Evolutionary conservation across 2,329 filamentous ascomycete genomes (phyloP), one percentile per base, ranked within the genome.

Genomic region (Calonectria henricotiae): DNA sequence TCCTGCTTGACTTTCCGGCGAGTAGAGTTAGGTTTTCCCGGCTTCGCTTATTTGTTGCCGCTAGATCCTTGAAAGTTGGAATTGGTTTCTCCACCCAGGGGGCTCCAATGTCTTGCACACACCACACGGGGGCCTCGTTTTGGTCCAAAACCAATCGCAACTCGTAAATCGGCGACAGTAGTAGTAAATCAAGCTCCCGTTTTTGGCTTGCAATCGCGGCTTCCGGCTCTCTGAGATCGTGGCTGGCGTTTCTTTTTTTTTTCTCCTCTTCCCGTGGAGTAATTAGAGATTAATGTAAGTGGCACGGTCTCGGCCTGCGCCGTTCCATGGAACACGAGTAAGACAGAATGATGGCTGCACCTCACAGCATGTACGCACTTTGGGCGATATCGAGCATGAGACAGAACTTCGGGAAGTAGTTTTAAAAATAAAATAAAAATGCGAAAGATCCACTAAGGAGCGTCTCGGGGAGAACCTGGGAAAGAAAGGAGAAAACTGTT

Each of bases 281-380:
- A 62, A 65, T 69, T 65, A 69, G 55, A 65, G 30, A 69, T 69
- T 62, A 69, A 62, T 69, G 51, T 58, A 44, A 60, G 44, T 43
- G 62, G 47, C 23, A 41, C 27, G 17, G 35, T 62, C 55, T 65
- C 55, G 67, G 54, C 30, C 46, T 65, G 55, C 44, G 23, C 62
- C 46, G 51, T 69, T 65, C 62, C 67, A 69, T 69, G 67, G 54
- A 69, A 46, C 37, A 65, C 54, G 62, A 51, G 62, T 65, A 46
- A 65, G 67, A 65, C 67, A 65, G 43, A 47, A 54, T 47, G 49
- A 44, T 62, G 35, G 62, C 46, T 62, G 54, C 25, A 54, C 32
- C 61, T 49, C 62, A 37, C 27, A 27, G 47, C 46, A 64, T 64
- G 62, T 64, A 39, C 46, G 35, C 35, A 37, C 62, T 64, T 43